These are phyloP conservation scores for Fusarium metavorans DNA, from an alignment of 2,329 filamentous ascomycete genomes.

Conservation along the genomic window DNA sequence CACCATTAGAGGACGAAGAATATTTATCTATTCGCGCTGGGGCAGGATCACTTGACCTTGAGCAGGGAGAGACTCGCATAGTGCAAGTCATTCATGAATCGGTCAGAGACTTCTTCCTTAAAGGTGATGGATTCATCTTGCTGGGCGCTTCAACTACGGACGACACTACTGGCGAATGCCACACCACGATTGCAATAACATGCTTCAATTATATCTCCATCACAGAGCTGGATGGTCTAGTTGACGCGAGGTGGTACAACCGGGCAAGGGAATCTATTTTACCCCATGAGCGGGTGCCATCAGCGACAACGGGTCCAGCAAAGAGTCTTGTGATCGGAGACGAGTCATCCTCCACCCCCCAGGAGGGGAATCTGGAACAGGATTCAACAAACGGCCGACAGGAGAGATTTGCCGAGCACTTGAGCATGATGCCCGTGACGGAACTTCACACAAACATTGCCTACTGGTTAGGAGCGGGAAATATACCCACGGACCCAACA, in stretches of 20 bases:
- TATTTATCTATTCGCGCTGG: slow-evolving; percentile 5
- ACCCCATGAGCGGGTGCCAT: neutral
- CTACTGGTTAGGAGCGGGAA: neutral
- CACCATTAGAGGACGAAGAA: neutral
- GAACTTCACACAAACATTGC: neutral
- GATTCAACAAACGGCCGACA: neutral
- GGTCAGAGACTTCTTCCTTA: slow-evolving; percentile 14
- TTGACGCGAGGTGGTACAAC: neutral
- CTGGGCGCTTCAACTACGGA: neutral
- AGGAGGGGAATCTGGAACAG: neutral
- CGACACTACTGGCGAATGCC: neutral
- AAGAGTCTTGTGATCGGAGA: too few species aligned
- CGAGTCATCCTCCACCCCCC: too few species aligned
- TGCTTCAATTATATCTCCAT: slow-evolving; percentile 19
- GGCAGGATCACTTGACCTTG: slow-evolving; percentile 21
- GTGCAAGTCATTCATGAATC: slow-evolving; percentile 29
- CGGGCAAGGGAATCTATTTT: neutral
- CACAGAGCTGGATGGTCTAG: slow-evolving; percentile 8
- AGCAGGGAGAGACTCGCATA: slow-evolving; percentile 14
- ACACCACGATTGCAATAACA: slow-evolving; percentile 9
- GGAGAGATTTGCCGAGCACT: neutral
- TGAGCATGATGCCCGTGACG: neutral
- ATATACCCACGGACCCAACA: neutral
- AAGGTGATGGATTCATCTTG: neutral
- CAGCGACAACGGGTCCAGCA: neutral